Evolutionary conservation across 345 rosid species (phyloP).

Genomic region (Hibiscus syriacus): DNA sequence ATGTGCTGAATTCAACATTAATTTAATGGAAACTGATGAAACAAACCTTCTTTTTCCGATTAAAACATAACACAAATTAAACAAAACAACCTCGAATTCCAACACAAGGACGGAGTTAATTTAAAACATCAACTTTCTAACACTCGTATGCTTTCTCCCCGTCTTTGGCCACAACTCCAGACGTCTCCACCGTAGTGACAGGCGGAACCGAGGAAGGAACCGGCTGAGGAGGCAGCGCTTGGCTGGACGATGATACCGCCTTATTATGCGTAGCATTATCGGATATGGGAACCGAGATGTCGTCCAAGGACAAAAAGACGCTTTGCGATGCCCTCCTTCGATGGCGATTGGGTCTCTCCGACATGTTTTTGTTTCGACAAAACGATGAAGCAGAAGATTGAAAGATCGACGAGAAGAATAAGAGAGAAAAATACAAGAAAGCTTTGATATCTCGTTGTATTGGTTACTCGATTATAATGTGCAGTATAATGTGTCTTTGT

Average conservation of each 20-base stretch:
- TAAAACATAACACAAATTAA: no score
- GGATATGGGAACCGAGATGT: neutral
- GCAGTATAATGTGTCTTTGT: neutral
- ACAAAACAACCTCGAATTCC: no score
- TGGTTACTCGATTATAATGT: neutral
- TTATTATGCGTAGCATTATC: neutral
- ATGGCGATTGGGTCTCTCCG: slow-evolving; percentile 7
- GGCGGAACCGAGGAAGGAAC: no score
- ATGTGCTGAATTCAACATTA: no score
- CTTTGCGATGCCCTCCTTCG: slow-evolving; percentile 9
- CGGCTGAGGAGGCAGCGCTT: no score
- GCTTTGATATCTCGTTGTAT: neutral
- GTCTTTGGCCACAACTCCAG: neutral
- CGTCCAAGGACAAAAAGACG: slow-evolving; percentile 5
- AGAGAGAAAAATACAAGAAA: neutral
- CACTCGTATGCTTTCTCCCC: neutral
- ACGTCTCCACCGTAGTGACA: no score
- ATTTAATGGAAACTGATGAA: no score
- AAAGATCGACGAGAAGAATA: neutral
- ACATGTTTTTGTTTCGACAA: neutral
- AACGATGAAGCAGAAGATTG: neutral
- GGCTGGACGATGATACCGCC: no score
- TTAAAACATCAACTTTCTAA: neutral
- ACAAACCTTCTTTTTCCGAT: no score
- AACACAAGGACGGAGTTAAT: no score